Evolutionary conservation across 306 rosid genomes (phyloP).

Genomic region (Oxytropis ochrocephala): DNA sequence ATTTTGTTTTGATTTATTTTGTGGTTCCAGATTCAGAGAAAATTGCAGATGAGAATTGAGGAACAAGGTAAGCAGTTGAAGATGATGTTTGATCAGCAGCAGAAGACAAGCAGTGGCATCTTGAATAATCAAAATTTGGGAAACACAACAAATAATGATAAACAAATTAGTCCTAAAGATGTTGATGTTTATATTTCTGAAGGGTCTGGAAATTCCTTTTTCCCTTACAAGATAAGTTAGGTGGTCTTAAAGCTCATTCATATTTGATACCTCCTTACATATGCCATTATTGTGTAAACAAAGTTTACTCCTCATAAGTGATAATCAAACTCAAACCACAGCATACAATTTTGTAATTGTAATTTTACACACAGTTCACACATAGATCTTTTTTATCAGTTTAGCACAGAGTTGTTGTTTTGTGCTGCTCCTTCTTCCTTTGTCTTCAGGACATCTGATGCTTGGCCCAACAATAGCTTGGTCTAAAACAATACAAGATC

Average conservation of each 20-base stretch:
- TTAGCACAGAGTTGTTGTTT: neutral
- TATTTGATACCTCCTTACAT: neutral
- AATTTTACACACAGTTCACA: neutral
- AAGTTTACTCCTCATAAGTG: neutral
- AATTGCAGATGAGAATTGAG: slow-evolving; percentile 41
- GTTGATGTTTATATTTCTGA: slow-evolving; percentile 30
- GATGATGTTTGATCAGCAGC: slow-evolving; percentile 52
- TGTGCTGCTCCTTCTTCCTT: too few species aligned
- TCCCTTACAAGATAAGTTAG: slow-evolving; percentile 41
- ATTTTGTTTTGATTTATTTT: neutral
- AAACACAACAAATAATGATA: slow-evolving; percentile 6
- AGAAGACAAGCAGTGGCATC: slow-evolving; percentile 28
- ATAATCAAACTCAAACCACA: neutral
- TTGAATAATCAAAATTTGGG: slow-evolving; percentile 21
- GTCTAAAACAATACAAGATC: too few species aligned
- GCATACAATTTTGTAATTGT: slow-evolving; percentile 8
- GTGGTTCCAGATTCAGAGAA: slow-evolving; percentile 41
- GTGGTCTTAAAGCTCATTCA: neutral
- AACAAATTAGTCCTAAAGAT: slow-evolving; percentile 21
- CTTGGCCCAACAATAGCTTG: too few species aligned
- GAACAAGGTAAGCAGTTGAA: slow-evolving; percentile 59
- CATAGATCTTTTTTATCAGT: neutral
- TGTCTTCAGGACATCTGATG: too few species aligned
- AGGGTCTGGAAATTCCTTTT: slow-evolving; percentile 20
- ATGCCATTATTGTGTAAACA: slow-evolving; percentile 1